Base-by-base conservation (phyloP, 805 yeast genomes). In the Clavispora carvajalis region DNA sequence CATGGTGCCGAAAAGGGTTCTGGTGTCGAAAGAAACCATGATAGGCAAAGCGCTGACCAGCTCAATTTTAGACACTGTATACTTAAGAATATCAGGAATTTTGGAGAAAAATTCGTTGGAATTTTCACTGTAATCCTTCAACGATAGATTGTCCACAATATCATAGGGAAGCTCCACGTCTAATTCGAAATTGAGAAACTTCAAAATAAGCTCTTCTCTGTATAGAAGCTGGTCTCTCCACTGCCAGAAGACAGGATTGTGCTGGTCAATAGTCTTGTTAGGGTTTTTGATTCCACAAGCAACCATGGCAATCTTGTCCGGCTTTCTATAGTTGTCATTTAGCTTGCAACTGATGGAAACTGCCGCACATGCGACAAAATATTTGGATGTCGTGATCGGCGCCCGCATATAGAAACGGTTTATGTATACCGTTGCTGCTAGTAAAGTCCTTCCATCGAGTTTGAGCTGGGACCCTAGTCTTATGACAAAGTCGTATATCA, bases 221-320 rank as follows among this genome's bases (percentile, higher is more conserved):
- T 60, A 69, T 33, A 69, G 49, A 8, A 69, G 52, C 50, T 69
- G 73, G 51, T 69, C 74, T 23, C 73, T 40, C 73, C 73, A 69
- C 33, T 58, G 58, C 74, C 74, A 69, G 49, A 67, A 69, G 37
- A 59, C 41, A 16, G 62, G 63, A 41, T 64, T 62, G 25, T 67
- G 71, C 45, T 67, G 71, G 36, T 68, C 71, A 2, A 69, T 52
- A 16, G 49, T 45, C 30, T 49, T 48, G n/a, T 51, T 41, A 5
- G 69, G 63, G 45, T 60, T 65, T 42, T 65, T 64, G 33, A 66
- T 36, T 24, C 44, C 54, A 40, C 71, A 63, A 5, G 65, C 71
- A 4, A 59, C 49, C 47, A 67, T 46, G 8, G 73, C 73, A 8
- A 69, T 63, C 48, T 62, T 66, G 41, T 68, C 73, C 4, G 73